phyloP scores from a whole-genome alignment of 2,329 filamentous ascomycete species.

The Pseudogymnoascus sp. region DNA sequence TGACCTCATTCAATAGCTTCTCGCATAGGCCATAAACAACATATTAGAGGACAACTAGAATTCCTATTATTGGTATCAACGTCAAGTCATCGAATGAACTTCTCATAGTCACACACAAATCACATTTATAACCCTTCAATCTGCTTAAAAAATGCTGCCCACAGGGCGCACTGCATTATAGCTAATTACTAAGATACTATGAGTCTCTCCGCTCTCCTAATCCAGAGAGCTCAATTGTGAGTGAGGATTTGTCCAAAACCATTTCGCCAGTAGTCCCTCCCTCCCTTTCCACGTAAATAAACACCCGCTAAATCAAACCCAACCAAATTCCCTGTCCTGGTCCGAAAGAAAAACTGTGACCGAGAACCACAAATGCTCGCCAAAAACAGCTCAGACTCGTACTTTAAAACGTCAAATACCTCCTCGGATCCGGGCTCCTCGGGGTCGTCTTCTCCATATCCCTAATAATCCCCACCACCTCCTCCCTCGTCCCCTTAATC shows the following conservation, averaged over 20 bases:
- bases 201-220: neutral
- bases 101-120: neutral
- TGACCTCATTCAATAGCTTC: neutral
- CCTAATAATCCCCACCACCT: conserved; percentile 12
- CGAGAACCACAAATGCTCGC: neutral
- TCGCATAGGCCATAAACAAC: neutral
- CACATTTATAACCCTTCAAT: neutral
- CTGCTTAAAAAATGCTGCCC: neutral
- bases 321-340: neutral
- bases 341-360: neutral
- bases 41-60: too few species aligned
- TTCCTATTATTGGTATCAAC: too few species aligned
- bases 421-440: neutral
- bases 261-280: neutral
- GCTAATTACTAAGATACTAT: neutral
- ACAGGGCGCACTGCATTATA: neutral
- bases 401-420: neutral
- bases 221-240: neutral
- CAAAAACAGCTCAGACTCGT: neutral
- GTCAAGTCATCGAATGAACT: neutral
- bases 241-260: neutral
- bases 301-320: conserved; percentile 3
- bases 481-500: conserved; percentile 14
- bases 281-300: neutral
- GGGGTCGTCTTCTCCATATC: conserved; percentile 9